phyloP scores from a whole-genome alignment of 371 early-diverging fungal species.

The Mortierella sp. region DNA sequence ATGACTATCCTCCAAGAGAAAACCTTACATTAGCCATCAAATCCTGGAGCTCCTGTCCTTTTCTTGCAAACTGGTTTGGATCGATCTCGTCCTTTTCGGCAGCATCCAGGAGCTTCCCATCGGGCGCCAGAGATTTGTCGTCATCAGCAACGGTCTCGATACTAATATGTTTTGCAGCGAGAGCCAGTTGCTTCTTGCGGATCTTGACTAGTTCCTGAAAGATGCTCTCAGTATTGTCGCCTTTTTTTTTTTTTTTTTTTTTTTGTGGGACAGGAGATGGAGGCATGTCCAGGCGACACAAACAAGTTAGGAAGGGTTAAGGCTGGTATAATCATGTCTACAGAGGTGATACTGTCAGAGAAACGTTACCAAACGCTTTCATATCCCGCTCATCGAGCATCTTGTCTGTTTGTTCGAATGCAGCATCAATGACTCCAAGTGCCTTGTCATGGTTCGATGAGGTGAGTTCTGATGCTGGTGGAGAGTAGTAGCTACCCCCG shows the following conservation, averaged over 20 bases:
- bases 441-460: slow-evolving; percentile 45
- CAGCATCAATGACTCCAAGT: slow-evolving; percentile 38
- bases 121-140: slow-evolving; percentile 42
- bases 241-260: slow-evolving; percentile 8
- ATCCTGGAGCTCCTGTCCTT: slow-evolving; percentile 45
- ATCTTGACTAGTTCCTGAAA: slow-evolving; percentile 50
- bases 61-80: slow-evolving; percentile 34
- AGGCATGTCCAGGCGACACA: too few relatives aligned
- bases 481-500: slow-evolving; percentile 31
- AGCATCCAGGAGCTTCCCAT: slow-evolving; percentile 44
- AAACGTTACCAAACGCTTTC: slow-evolving; percentile 42
- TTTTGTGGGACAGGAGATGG: not conserved
- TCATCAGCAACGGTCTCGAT: slow-evolving; percentile 48
- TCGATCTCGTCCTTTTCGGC: slow-evolving; percentile 50
- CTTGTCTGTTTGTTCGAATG: slow-evolving; percentile 36
- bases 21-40: slow-evolving; percentile 46
- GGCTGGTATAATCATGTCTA: not conserved
- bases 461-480: slow-evolving; percentile 45
- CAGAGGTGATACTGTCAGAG: not conserved
- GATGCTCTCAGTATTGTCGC: slow-evolving; percentile 50
- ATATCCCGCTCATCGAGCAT: slow-evolving; percentile 44
- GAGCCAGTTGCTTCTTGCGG: slow-evolving; percentile 43
- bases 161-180: slow-evolving; percentile 50
- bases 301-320: too few relatives aligned
- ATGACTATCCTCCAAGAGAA: not conserved